Conservation (phyloP, 768 basidiomycete genomes). For the Chalciporus piperatus region DNA sequence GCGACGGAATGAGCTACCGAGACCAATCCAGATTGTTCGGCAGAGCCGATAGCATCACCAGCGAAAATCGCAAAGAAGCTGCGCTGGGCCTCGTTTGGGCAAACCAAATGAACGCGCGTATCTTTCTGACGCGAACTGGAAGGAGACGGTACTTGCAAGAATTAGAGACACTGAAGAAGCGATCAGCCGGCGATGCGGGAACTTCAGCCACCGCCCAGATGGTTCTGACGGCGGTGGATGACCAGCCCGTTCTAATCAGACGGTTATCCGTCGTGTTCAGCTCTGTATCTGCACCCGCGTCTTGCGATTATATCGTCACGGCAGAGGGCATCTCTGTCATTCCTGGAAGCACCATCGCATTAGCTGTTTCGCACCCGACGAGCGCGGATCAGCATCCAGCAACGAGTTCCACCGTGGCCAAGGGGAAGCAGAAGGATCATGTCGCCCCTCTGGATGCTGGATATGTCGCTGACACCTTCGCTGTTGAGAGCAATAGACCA, state of each 20-base stretch:
- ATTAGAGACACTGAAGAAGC: conserved; percentile 28
- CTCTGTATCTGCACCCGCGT: conserved; percentile 51
- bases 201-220: neutral
- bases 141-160: conserved; percentile 57
- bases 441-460: conserved; percentile 38
- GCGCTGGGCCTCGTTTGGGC: conserved; percentile 90
- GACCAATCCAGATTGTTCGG: conserved; percentile 78
- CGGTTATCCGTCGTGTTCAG: conserved; percentile 79
- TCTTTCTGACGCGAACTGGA: conserved; percentile 79
- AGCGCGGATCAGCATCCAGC: conserved; percentile 7
- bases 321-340: conserved; percentile 49
- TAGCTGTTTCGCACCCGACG: neutral
- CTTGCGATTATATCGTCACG: conserved; percentile 76
- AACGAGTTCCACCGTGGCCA: conserved; percentile 1
- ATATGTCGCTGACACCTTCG: conserved; percentile 27
- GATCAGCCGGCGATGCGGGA: conserved; percentile 12
- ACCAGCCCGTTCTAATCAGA: conserved; percentile 56
- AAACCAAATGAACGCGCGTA: conserved; percentile 82
- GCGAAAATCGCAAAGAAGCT: conserved; percentile 70
- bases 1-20: conserved; percentile 51
- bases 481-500: conserved; percentile 10
- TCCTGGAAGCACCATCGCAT: conserved; percentile 21
- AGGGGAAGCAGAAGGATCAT: conserved; percentile 11
- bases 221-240: conserved; percentile 27
- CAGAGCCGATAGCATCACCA: conserved; percentile 55